phyloP scores from a whole-genome alignment of 1,139 yeast species.

The Pichia terricola region DNA sequence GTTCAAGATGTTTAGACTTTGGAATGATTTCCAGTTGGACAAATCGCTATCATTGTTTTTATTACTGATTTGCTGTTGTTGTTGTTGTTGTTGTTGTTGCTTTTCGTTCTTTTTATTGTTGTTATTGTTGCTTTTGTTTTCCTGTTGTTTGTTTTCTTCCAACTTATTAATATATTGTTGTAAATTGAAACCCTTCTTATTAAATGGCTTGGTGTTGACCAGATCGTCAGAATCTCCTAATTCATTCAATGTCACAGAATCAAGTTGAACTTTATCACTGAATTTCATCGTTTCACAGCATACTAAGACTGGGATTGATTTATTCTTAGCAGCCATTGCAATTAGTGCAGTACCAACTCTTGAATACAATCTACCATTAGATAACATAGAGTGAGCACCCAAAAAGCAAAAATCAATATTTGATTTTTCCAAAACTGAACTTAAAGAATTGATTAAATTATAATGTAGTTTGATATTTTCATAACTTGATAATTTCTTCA shows the following conservation, averaged over 20 bases:
- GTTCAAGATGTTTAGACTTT: constrained; percentile 64
- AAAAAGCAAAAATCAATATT: constrained; percentile 85
- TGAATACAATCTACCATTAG: constrained; percentile 87
- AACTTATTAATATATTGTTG: constrained; percentile 52
- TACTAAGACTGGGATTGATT: constrained; percentile 88
- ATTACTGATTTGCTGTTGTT: constrained; percentile 4
- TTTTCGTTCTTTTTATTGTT: constrained; percentile 21
- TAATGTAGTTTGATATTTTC: constrained; percentile 59
- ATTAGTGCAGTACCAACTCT: constrained; percentile 93
- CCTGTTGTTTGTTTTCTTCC: constrained; percentile 19
- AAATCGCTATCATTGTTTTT: constrained; percentile 32
- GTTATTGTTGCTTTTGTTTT: constrained; percentile 14
- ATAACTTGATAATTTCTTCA: constrained; percentile 47
- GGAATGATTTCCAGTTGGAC: constrained; percentile 54
- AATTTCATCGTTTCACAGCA: constrained; percentile 95
- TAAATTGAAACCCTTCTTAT: constrained; percentile 54
- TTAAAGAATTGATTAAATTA: constrained; percentile 68
- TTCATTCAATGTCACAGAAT: constrained; percentile 89
- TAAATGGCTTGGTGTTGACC: constrained; percentile 45
- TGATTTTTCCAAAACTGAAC: constrained; percentile 53
- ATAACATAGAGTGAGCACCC: constrained; percentile 96
- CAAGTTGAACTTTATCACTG: constrained; percentile 90
- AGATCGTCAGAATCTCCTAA: constrained; percentile 79
- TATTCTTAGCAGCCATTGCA: constrained; percentile 82
- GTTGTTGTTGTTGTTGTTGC: constrained; percentile 9